Base-by-base conservation (phyloP, 1,284 basidiomycete species). In the Fistulina hepatica region DNA sequence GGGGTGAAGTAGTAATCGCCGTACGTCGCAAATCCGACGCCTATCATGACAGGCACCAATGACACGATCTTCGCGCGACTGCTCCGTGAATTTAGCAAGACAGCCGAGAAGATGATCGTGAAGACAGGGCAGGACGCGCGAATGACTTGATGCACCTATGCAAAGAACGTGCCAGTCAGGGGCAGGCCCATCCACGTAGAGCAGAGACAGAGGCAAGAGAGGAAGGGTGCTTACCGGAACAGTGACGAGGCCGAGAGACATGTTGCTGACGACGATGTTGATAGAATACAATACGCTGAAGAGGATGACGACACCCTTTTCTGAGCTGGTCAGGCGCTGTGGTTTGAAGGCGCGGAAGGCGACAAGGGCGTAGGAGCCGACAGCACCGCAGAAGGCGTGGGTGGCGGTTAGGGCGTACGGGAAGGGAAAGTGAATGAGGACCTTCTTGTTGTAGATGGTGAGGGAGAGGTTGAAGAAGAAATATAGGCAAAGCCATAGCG, bases 111-210 rank as follows among this genome's bases (percentile, higher is more conserved):
- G 32, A 80, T 39, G 46, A 93, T 81, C 3, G 85, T 91, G 62
- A 95, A 95, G 37, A 95, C 69, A 0, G 92, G 92, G 0, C 91
- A 85, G 5, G 84, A 75, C 2, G 91, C 85, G n/a, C 92, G 81
- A 22, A 95, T 79, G 37, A 95, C 89, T 66, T 95, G 92, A 56
- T 97, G 92, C 52, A 95, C 91, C 86, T 92, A n/a, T 48, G 0
- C 33, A 13, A 19, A 22, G 17, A 31, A 26, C n/a, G n/a, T n/a
- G n/a, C n/a, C n/a, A n/a, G n/a, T n/a, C n/a, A n/a, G n/a, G n/a
- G n/a, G n/a, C n/a, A n/a, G n/a, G n/a, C n/a, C n/a, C n/a, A n/a
- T n/a, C n/a, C n/a, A n/a, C n/a, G n/a, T n/a, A n/a, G n/a, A n/a
- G n/a, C n/a, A n/a, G n/a, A n/a, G n/a, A n/a, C n/a, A n/a, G n/a